phyloP scores from a whole-genome alignment of 768 basidiomycete species.

The Boletus sensibilis region DNA sequence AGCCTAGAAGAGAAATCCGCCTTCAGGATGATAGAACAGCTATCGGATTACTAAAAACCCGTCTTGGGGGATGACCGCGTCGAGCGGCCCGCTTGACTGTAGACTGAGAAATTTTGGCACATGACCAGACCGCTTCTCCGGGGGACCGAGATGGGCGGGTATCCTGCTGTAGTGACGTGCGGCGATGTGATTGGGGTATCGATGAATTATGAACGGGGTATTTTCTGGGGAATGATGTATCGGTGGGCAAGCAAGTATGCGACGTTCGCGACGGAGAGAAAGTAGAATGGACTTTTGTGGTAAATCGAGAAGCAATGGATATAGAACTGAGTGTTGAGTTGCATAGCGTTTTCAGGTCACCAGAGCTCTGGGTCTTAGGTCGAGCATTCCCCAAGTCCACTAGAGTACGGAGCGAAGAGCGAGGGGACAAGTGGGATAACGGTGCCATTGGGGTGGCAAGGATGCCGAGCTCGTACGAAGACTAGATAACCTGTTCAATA shows the following conservation, averaged over 20 bases:
- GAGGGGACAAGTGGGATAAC: constrained; percentile 11
- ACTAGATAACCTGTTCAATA: constrained; percentile 12
- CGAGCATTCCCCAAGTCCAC: constrained; percentile 14
- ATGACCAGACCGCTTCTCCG: constrained; percentile 27
- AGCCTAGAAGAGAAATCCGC: not conserved
- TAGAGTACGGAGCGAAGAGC: constrained; percentile 26
- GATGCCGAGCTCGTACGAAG: constrained; percentile 24
- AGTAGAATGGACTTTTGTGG: constrained; percentile 10
- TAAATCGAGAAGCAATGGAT: constrained; percentile 20
- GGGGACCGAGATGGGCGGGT: constrained; percentile 1
- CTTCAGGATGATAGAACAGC: constrained; percentile 10
- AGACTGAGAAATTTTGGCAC: constrained; percentile 33
- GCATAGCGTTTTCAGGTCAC: constrained; percentile 21
- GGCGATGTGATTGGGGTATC: constrained; percentile 12
- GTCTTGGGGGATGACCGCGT: constrained; percentile 18
- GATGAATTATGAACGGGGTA: constrained; percentile 2
- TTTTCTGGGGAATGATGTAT: constrained; percentile 11
- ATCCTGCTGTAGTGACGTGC: constrained; percentile 8
- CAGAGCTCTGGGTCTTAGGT: not conserved
- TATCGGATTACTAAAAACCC: constrained; percentile 24
- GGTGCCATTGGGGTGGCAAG: constrained; percentile 4
- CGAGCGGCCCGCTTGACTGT: constrained; percentile 27
- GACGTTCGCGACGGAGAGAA: constrained; percentile 3
- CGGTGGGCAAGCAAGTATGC: not conserved
- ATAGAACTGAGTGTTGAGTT: constrained; percentile 20